phyloP scores from a whole-genome alignment of 345 rosid species.

The Gynandropsis gynandra region DNA sequence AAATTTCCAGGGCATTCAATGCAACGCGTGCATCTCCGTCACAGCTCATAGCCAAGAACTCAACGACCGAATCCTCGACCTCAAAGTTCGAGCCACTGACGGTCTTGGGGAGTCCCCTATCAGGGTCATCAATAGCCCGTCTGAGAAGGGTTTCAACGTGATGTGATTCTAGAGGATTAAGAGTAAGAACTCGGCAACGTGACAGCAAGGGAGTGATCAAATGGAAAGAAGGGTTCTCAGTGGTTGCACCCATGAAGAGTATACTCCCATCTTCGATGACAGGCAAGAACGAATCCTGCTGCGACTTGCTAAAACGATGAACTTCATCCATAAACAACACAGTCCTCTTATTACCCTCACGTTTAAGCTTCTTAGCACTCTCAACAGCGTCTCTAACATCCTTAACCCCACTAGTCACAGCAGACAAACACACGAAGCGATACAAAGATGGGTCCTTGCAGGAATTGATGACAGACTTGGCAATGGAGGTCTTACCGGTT shows the following conservation, averaged over 20 bases:
- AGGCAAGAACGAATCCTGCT: constrained; percentile 79
- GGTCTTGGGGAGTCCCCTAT: constrained; percentile 39
- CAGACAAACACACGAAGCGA: constrained; percentile 58
- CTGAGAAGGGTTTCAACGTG: constrained; percentile 42
- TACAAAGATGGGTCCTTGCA: constrained; percentile 29
- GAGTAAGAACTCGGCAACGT: constrained; percentile 59
- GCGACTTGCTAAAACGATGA: constrained; percentile 75
- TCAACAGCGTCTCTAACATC: constrained; percentile 74
- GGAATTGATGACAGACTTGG: constrained; percentile 55
- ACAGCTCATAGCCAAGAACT: constrained; percentile 51
- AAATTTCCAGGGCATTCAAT: constrained; percentile 60
- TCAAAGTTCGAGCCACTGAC: constrained; percentile 22
- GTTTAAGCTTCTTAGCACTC: constrained; percentile 45
- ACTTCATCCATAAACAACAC: constrained; percentile 79
- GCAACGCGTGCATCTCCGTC: constrained; percentile 89
- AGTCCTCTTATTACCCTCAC: constrained; percentile 40
- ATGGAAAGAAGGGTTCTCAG: constrained; percentile 87
- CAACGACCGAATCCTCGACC: constrained; percentile 41
- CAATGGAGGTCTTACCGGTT: constrained; percentile 81
- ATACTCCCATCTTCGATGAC: constrained; percentile 83
- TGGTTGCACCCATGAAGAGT: constrained; percentile 74
- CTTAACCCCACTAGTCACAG: constrained; percentile 68
- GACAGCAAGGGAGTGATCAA: constrained; percentile 71
- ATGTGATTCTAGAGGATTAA: constrained; percentile 51
- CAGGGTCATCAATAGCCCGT: constrained; percentile 42